Evolutionary conservation across 306 rosid genomes (phyloP).

Genomic region (Quercus robur): DNA sequence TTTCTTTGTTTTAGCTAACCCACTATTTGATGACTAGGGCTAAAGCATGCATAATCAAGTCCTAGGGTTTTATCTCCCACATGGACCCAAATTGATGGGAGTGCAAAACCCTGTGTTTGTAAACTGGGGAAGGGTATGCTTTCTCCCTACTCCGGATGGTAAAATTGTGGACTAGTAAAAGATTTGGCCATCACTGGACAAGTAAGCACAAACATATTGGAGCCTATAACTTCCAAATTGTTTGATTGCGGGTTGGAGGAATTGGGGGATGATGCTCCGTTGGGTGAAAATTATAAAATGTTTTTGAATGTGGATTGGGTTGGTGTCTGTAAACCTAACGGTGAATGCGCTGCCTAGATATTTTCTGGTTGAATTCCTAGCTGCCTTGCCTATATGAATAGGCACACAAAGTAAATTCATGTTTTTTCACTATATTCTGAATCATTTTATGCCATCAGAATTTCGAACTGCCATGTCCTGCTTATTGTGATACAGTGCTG

Average conservation of each 20-base stretch:
- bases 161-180: conserved; percentile 94
- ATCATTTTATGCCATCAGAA: no score
- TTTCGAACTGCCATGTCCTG: no score
- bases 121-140: conserved; percentile 93
- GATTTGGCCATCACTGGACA: conserved; percentile 82
- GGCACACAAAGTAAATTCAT: no score
- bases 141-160: conserved; percentile 92
- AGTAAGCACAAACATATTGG: conserved; percentile 51
- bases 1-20: neutral
- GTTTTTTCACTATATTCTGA: neutral
- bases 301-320: conserved; percentile 88
- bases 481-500: no score
- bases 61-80: neutral
- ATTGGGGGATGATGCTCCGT: conserved; percentile 57
- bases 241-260: conserved; percentile 69
- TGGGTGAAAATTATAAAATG: conserved; percentile 56
- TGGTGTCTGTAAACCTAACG: conserved; percentile 54
- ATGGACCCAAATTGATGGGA: no score
- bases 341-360: neutral
- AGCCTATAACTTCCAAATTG: conserved; percentile 43
- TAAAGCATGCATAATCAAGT: neutral
- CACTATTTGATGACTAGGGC: neutral
- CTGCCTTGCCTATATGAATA: neutral
- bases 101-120: no score
- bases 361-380: neutral